Evolutionary conservation across 495 filamentous ascomycete species (phyloP).

Genomic region (Xeromyces bisporus): DNA sequence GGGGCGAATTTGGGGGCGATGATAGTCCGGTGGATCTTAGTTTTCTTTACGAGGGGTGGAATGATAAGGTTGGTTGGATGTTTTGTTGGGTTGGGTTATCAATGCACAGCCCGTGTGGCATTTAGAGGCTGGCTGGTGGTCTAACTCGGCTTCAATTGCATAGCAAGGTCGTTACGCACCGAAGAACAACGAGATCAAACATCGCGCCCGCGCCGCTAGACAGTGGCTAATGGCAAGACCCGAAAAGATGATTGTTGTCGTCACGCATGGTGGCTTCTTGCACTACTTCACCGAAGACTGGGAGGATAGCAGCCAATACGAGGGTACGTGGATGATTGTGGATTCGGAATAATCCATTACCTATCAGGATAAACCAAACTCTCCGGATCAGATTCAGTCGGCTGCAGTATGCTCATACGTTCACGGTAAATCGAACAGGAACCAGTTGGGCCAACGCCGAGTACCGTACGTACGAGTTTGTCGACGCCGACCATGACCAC

Average conservation of each 20-base stretch:
- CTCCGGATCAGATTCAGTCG: background rate
- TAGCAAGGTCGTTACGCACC: constrained; percentile 39
- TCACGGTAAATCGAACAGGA: constrained; percentile 21
- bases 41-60: constrained; percentile 48
- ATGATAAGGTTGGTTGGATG: constrained; percentile 35
- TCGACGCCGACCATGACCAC: constrained; percentile 27
- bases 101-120: too few relatives aligned
- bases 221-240: constrained; percentile 43
- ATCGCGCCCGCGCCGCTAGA: constrained; percentile 47
- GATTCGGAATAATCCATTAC: too few relatives aligned
- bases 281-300: constrained; percentile 78
- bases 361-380: background rate
- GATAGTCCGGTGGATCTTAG: constrained; percentile 44
- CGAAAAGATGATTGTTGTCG: constrained; percentile 49
- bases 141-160: too few relatives aligned
- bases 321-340: constrained; percentile 35
- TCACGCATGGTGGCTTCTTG: constrained; percentile 54
- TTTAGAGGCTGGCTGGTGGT: too few relatives aligned
- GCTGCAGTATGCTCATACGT: background rate
- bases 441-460: constrained; percentile 82
- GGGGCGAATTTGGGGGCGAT: constrained; percentile 43
- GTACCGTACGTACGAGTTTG: constrained; percentile 58
- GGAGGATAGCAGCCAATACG: constrained; percentile 39
- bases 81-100: too few relatives aligned
- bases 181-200: constrained; percentile 36